Conservation (phyloP, 192 early-diverging fungal species). For the Podochytrium sp. region DNA sequence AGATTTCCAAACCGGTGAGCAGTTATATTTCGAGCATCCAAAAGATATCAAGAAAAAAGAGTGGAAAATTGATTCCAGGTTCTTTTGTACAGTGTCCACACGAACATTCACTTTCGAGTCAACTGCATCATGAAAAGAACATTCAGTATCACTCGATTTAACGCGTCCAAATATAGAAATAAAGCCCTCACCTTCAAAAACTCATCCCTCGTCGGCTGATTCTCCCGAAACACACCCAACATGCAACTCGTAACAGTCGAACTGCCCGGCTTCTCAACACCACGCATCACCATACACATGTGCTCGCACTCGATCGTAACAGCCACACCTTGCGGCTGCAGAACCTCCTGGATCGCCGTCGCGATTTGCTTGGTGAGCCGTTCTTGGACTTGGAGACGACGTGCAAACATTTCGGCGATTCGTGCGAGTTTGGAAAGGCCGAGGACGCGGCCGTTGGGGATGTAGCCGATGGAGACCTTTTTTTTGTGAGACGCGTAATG, state of each 20-base stretch:
- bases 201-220: conserved; percentile 93
- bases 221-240: conserved; percentile 90
- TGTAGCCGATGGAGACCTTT: conserved; percentile 93
- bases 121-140: no score
- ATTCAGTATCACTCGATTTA: no score
- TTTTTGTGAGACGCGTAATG: background rate
- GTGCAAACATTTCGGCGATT: conserved; percentile 96
- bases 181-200: conserved; percentile 75
- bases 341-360: conserved; percentile 82
- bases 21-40: no score
- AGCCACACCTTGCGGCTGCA: conserved; percentile 95
- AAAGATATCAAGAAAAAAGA: no score
- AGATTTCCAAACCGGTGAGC: no score
- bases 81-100: no score
- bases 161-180: no score
- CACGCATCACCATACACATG: conserved; percentile 97
- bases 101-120: no score
- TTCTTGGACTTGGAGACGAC: conserved; percentile 94
- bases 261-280: conserved; percentile 96
- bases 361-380: conserved; percentile 98
- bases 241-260: conserved; percentile 93
- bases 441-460: conserved; percentile 92
- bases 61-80: no score
- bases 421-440: conserved; percentile 96
- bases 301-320: conserved; percentile 97